Conservation (phyloP, 768 basidiomycete species). For the Kwoniella dendrophila region DNA sequence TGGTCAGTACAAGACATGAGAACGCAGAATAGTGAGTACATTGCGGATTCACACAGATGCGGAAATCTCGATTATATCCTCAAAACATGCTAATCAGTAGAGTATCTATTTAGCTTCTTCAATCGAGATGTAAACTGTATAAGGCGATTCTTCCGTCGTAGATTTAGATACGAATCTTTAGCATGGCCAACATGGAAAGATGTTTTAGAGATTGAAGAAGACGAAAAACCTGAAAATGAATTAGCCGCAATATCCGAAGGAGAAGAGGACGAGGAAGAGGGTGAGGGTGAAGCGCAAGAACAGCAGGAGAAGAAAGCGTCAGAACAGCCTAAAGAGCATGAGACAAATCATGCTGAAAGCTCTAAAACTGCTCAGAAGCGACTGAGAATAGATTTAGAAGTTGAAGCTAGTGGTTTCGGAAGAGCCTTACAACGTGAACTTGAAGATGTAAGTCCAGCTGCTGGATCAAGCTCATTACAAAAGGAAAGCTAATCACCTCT, state of each 20-base stretch:
- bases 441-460: slow-evolving; percentile 68
- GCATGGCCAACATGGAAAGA: slow-evolving; percentile 84
- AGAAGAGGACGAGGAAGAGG: slow-evolving; percentile 16
- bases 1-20: slow-evolving; percentile 94
- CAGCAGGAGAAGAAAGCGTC: slow-evolving; percentile 15
- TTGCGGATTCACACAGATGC: no score
- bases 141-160: slow-evolving; percentile 81
- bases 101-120: slow-evolving; percentile 77
- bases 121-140: slow-evolving; percentile 98
- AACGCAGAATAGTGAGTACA: slow-evolving; percentile 87
- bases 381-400: slow-evolving; percentile 75
- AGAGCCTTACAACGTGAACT: slow-evolving; percentile 77
- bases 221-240: slow-evolving; percentile 6
- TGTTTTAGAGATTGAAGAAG: slow-evolving; percentile 60
- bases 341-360: slow-evolving; percentile 14
- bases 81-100: neutral
- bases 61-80: no score
- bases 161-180: slow-evolving; percentile 89
- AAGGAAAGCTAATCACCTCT: slow-evolving; percentile 21
- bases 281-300: slow-evolving; percentile 16
- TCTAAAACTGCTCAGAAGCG: slow-evolving; percentile 35
- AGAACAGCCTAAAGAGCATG: slow-evolving; percentile 11
- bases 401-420: slow-evolving; percentile 91
- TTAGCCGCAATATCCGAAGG: slow-evolving; percentile 15
- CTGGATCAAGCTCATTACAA: neutral